phyloP scores from a whole-genome alignment of 192 early-diverging fungal species.

The Backusella morwellensis region DNA sequence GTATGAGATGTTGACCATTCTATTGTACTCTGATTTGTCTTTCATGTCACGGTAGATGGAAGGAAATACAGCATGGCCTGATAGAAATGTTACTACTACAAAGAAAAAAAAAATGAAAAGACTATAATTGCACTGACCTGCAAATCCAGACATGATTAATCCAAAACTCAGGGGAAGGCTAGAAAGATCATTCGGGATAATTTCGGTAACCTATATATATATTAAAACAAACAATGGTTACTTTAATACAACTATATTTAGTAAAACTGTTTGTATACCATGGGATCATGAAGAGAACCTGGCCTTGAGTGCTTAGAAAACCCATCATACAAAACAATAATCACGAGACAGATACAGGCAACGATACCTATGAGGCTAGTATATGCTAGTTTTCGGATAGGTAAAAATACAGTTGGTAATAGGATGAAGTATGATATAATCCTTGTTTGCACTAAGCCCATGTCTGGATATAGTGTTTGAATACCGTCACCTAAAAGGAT shows the following conservation, averaged over 20 bases:
- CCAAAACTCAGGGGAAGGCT: conserved; percentile 49
- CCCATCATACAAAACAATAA: conserved; percentile 60
- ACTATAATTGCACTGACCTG: conserved; percentile 61
- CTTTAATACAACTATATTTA: neutral
- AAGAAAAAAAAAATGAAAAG: conserved; percentile 41
- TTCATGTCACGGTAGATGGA: conserved; percentile 65
- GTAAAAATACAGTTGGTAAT: conserved; percentile 49
- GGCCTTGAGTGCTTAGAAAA: conserved; percentile 44
- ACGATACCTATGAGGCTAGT: conserved; percentile 61
- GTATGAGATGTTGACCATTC: conserved; percentile 55
- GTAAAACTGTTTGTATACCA: conserved; percentile 20
- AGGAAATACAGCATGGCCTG: conserved; percentile 66
- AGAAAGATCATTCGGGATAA: conserved; percentile 43
- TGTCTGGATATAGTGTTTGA: conserved; percentile 24
- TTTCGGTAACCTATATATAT: conserved; percentile 38
- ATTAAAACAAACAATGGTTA: neutral
- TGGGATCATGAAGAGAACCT: conserved; percentile 52
- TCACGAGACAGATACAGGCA: conserved; percentile 44
- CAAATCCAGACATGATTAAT: conserved; percentile 56
- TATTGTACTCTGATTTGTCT: conserved; percentile 41
- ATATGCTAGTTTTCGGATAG: conserved; percentile 46
- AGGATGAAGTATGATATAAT: conserved; percentile 43
- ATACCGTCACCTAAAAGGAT: conserved; percentile 36
- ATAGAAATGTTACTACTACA: neutral
- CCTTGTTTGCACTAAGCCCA: conserved; percentile 39